Base-by-base conservation (phyloP, 495 filamentous ascomycete species). In the Aspergillus baeticus region DNA sequence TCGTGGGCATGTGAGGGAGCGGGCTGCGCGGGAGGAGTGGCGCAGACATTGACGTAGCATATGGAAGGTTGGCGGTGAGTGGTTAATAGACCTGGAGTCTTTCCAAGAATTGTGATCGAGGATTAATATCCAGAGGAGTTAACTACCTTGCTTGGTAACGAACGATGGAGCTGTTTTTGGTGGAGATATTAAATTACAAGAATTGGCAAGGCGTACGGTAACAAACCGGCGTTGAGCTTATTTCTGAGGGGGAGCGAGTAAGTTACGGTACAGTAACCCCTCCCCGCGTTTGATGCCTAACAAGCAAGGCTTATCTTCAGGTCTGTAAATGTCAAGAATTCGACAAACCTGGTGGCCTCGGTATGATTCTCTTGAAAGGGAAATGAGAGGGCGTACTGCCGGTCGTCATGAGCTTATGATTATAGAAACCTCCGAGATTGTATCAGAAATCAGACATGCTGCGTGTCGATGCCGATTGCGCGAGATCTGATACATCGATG, bases 1-100 rank as follows among this genome's bases (percentile, higher is more conserved):
- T 53, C 44, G 64, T 39, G 59, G 63, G 38, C 55, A 61, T 29
- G 42, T 17, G 59, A 70, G 55, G 18, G 63, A 60, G 63, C 71
- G 68, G 45, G 63, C 54, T 26, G 66, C 63, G 63, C 71, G 63
- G 55, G 64, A 59, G 41, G 53, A 61, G 50, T 61, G 58, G 54
- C 62, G 60, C 29, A 68, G 56, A 63, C 71, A 69, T 70, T 68
- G 52, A 53, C 66, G 73, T 42, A 76, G 69, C 73, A 74, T 74
- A 52, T 57, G 58, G 54, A 50, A 38, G 10, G 31, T 8, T 4
- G 20, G 10, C 22, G 20, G 10, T 43, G 41, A 14, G 41, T 23
- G 18, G 7, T 43, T 1, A 1, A 34, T n/a, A 10, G 47, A 29
- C 8, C 26, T 8, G 26, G 26, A 29, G 26, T 8, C 26, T 3